Evolutionary conservation across 2,329 filamentous ascomycete species (phyloP).

Genomic region (Pezizomycotina sp.): DNA sequence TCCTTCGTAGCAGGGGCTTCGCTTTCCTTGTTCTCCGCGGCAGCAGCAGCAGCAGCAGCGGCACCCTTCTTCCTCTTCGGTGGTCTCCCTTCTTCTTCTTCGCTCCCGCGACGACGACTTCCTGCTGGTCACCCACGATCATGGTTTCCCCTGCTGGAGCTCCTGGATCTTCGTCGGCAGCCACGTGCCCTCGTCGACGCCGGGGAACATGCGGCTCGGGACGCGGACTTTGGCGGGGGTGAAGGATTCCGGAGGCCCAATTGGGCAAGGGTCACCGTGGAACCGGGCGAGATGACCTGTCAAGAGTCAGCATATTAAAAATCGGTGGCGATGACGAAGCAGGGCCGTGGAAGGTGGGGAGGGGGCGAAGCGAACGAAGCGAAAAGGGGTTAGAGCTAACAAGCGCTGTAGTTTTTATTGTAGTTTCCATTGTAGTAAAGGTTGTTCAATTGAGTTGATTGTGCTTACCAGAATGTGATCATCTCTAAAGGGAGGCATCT

Average conservation of each 20-base stretch:
- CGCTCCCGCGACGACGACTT: slow-evolving; percentile 9
- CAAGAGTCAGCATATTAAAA: neutral
- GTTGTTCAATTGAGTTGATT: too few species aligned
- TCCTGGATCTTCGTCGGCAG: slow-evolving; percentile 67
- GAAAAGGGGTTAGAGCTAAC: too few species aligned
- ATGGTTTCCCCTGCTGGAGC: slow-evolving; percentile 36
- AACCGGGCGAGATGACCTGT: slow-evolving; percentile 61
- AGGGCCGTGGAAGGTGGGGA: neutral
- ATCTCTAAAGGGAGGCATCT: slow-evolving; percentile 23
- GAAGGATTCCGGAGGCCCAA: slow-evolving; percentile 79
- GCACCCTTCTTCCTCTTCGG: slow-evolving; percentile 2
- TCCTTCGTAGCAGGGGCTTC: slow-evolving; percentile 3
- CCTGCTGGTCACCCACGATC: slow-evolving; percentile 13
- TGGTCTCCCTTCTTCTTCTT: slow-evolving; percentile 17
- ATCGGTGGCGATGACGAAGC: neutral
- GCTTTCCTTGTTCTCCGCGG: slow-evolving; percentile 4
- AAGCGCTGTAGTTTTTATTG: too few species aligned
- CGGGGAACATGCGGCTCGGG: slow-evolving; percentile 81
- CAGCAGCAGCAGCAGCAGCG: neutral
- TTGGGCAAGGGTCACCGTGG: slow-evolving; percentile 78
- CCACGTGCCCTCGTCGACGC: slow-evolving; percentile 58
- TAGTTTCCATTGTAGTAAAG: too few species aligned
- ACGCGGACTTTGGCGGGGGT: slow-evolving; percentile 77
- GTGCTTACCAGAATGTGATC: slow-evolving; percentile 25
- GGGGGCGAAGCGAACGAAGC: neutral